Percentiles rank a stretch among this genome's conserved stretches.
Conservation (phyloP, 225 moss, liverwort and hornwort genomes). For the Pleurozium schreberi region DNA sequence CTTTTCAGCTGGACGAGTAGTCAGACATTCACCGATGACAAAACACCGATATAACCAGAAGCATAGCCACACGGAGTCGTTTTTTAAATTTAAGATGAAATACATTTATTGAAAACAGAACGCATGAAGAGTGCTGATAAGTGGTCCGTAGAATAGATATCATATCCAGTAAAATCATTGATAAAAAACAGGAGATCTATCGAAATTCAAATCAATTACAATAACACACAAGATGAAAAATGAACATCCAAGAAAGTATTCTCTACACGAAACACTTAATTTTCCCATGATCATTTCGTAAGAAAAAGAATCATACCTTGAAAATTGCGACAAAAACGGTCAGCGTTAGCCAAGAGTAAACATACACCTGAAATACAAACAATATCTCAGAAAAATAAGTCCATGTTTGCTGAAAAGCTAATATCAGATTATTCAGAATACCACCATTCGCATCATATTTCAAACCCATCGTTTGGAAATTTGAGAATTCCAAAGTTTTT, state of each 20-base stretch:
- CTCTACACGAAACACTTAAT: neutral
- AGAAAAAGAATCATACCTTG: constrained; percentile 39
- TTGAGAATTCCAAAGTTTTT: neutral
- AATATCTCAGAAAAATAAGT: neutral
- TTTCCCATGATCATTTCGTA: neutral
- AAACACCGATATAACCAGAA: neutral
- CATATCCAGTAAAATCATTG: neutral
- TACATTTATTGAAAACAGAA: neutral
- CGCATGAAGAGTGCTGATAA: neutral
- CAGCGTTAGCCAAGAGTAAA: constrained; percentile 80
- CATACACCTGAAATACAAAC: constrained; percentile 62
- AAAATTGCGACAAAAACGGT: constrained; percentile 42
- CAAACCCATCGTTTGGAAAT: neutral
- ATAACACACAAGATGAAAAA: neutral
- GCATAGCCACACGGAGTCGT: neutral
- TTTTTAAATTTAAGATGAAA: neutral
- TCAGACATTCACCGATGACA: neutral
- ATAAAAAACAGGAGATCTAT: neutral
- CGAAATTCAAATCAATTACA: neutral
- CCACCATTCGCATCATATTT: neutral
- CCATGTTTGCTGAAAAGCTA: neutral
- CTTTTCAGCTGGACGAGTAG: neutral
- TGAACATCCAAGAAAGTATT: neutral
- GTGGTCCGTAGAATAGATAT: neutral
- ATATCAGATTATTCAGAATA: neutral